Percentiles rank a stretch among this genome's conserved stretches.
phyloP scores from a whole-genome alignment of 2,329 filamentous ascomycete genomes.

The Fusarium irregulare region DNA sequence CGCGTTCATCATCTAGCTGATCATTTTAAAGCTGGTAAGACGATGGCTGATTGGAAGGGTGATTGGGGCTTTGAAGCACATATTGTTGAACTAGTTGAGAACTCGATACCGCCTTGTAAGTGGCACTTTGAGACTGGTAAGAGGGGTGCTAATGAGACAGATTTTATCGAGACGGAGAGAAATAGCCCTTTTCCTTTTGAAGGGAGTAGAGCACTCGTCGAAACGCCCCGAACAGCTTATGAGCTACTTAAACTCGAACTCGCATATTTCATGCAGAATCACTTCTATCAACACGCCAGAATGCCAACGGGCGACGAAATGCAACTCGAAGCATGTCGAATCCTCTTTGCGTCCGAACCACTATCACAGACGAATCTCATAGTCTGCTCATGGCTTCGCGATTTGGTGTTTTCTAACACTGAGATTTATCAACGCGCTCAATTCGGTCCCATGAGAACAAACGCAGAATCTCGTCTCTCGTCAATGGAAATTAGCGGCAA shows the following conservation, averaged over 20 bases:
- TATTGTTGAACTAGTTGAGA: slow-evolving; percentile 54
- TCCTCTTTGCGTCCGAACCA: slow-evolving; percentile 28
- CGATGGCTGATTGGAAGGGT: slow-evolving; percentile 58
- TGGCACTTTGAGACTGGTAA: too few relatives aligned
- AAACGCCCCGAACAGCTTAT: slow-evolving; percentile 37
- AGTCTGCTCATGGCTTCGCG: slow-evolving; percentile 36
- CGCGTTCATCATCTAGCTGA: slow-evolving; percentile 53
- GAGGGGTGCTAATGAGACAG: slow-evolving; percentile 2
- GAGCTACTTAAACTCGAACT: slow-evolving; percentile 40
- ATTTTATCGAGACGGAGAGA: slow-evolving; percentile 41
- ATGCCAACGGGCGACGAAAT: slow-evolving; percentile 37
- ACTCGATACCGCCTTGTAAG: slow-evolving; percentile 56
- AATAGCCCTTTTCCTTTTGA: slow-evolving; percentile 39
- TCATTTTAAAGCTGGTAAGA: slow-evolving; percentile 55
- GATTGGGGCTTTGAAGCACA: slow-evolving; percentile 56
- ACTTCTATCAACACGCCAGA: slow-evolving; percentile 29
- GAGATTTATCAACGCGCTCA: slow-evolving; percentile 38
- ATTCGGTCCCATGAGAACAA: slow-evolving; percentile 42
- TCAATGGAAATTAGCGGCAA: slow-evolving; percentile 46
- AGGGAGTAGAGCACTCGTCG: slow-evolving; percentile 30
- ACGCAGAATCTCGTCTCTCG: slow-evolving; percentile 40
- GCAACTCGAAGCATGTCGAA: slow-evolving; percentile 39
- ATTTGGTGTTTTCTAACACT: slow-evolving; percentile 28
- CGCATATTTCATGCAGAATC: slow-evolving; percentile 41
- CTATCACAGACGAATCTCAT: not conserved